Evolutionary conservation across 176 grass and related monocot genomes (phyloP).

Genomic region (Triticum aestivum): DNA sequence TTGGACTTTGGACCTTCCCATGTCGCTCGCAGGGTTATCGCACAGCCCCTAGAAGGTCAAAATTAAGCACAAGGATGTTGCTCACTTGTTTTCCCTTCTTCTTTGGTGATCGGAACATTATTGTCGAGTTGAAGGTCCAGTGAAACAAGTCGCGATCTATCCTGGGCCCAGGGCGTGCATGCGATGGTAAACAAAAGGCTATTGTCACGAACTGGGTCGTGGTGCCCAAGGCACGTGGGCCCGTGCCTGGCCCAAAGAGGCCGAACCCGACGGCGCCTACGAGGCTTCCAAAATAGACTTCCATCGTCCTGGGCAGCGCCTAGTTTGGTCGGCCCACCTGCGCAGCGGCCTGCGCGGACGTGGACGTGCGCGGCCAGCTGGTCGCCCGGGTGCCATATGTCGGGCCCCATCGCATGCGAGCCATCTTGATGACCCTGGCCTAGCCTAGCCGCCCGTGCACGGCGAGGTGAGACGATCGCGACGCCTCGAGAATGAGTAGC

Average conservation of each 20-base stretch:
- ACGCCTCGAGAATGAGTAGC: background rate
- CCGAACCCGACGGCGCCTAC: background rate
- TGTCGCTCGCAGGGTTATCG: background rate
- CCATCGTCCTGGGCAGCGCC: background rate
- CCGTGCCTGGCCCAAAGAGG: background rate
- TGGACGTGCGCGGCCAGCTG: background rate
- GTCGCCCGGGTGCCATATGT: too few species aligned
- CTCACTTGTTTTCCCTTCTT: too few species aligned
- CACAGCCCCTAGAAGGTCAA: background rate
- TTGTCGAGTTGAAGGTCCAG: background rate
- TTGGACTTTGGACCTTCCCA: background rate
- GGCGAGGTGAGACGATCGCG: background rate
- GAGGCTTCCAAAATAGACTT: background rate
- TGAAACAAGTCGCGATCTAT: background rate
- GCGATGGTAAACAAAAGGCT: background rate
- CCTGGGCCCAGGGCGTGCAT: too few species aligned
- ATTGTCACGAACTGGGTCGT: background rate
- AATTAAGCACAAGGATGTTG: background rate
- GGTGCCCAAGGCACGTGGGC: conserved; percentile 19
- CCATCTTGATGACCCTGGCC: background rate
- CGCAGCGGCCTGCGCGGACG: background rate
- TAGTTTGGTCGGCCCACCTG: background rate
- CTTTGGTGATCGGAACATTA: too few species aligned
- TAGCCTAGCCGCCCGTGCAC: background rate
- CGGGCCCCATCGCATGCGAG: background rate